A percentile compares a stretch with the other conserved stretches of the same genome.
Conservation (phyloP, 352 stramenopile genomes). For the Pythium aristosporum region DNA sequence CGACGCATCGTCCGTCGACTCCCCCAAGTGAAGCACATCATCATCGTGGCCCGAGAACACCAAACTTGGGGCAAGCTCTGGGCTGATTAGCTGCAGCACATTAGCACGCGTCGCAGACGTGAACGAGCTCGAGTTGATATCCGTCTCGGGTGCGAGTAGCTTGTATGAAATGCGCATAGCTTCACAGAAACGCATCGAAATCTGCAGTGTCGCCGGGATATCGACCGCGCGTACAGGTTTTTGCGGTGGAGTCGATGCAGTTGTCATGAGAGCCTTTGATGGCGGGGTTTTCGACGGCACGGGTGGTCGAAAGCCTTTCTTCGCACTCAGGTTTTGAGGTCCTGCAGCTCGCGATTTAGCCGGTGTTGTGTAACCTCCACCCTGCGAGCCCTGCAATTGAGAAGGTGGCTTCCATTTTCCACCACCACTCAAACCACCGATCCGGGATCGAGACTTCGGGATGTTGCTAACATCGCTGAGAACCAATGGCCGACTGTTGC, state of each 20-base stretch:
- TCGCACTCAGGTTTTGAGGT: constrained; percentile 20
- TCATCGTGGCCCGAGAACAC: not conserved
- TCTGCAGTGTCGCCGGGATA: not conserved
- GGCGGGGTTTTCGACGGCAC: constrained; percentile 36
- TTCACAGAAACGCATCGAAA: constrained; percentile 32
- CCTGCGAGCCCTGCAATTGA: constrained; percentile 2
- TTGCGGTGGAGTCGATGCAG: constrained; percentile 23
- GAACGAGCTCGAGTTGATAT: not conserved
- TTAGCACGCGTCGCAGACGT: not conserved
- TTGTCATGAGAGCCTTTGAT: constrained; percentile 8
- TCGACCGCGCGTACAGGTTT: constrained; percentile 11
- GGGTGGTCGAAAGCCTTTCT: constrained; percentile 43
- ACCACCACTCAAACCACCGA: not conserved
- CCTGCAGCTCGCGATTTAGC: constrained; percentile 13
- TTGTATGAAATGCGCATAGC: constrained; percentile 50
- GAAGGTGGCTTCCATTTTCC: constrained; percentile 5
- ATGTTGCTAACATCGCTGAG: constrained; percentile 21
- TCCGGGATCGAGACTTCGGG: not conserved
- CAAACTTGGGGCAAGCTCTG: not conserved
- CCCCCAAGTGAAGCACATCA: constrained; percentile 7
- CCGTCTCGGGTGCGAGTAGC: constrained; percentile 21
- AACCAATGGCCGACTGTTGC: not conserved
- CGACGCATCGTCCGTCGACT: not conserved
- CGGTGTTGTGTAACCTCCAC: constrained; percentile 10
- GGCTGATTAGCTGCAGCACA: constrained; percentile 6